Percentiles rank a stretch among this genome's conserved stretches.
Conservation (phyloP, 2,329 filamentous ascomycete species). For the Sarocladium oryzae region DNA sequence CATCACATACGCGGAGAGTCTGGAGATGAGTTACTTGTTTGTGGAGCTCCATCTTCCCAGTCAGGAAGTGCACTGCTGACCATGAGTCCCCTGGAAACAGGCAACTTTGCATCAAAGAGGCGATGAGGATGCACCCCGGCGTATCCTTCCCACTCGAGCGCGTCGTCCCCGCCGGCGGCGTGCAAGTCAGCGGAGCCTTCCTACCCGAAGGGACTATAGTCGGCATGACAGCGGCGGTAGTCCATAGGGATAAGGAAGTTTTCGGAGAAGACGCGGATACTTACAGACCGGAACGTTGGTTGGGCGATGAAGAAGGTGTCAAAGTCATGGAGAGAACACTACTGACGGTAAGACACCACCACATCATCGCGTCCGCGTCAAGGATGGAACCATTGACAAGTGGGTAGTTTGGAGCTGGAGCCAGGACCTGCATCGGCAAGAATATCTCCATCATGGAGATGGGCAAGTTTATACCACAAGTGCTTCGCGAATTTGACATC, state of each 20-base stretch:
- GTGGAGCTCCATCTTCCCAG: too few relatives aligned
- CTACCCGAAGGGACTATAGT: slow-evolving; percentile 46
- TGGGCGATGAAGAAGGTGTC: slow-evolving; percentile 20
- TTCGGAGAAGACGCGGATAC: slow-evolving; percentile 20
- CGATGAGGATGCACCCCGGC: slow-evolving; percentile 48
- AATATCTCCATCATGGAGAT: slow-evolving; percentile 16
- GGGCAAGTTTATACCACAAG: slow-evolving; percentile 20
- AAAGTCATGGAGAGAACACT: too few relatives aligned
- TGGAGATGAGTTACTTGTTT: too few relatives aligned
- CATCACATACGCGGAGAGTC: too few relatives aligned
- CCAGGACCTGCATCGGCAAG: slow-evolving; percentile 39
- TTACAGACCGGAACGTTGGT: slow-evolving; percentile 12
- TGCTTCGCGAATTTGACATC: slow-evolving; percentile 10
- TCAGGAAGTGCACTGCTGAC: too few relatives aligned
- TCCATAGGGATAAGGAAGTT: slow-evolving; percentile 39
- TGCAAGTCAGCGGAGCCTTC: slow-evolving; percentile 42
- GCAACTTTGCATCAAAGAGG: too few relatives aligned
- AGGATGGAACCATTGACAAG: too few relatives aligned
- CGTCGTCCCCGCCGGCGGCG: slow-evolving; percentile 44
- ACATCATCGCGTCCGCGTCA: too few relatives aligned
- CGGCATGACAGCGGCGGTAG: slow-evolving; percentile 48
- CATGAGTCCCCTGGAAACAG: too few relatives aligned
- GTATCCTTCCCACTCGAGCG: slow-evolving; percentile 47
- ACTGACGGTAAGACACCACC: too few relatives aligned
- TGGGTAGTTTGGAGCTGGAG: slow-evolving; percentile 36